phyloP scores from a whole-genome alignment of 164 flowering plant genomes.

The Macadamia tetraphylla region DNA sequence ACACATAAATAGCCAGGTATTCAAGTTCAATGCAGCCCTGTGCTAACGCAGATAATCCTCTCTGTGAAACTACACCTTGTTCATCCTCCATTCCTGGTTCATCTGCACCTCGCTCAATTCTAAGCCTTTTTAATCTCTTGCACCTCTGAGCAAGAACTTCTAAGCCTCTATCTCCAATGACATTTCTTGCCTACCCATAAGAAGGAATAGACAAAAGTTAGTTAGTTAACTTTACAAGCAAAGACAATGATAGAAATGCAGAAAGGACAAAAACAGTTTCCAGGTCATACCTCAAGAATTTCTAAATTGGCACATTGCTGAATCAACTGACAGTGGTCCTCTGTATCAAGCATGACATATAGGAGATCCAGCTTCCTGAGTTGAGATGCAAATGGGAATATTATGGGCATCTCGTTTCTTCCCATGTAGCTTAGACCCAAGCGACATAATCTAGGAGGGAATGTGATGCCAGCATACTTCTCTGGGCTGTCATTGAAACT shows the following conservation, averaged over 20 bases:
- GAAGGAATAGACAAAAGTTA: neutral
- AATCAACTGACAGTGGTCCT: conserved; percentile 69
- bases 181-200: conserved; percentile 48
- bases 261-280: neutral
- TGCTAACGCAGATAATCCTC: conserved; percentile 60
- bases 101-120: conserved; percentile 69
- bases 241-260: neutral
- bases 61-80: conserved; percentile 65
- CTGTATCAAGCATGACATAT: conserved; percentile 73
- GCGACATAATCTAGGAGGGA: conserved; percentile 55
- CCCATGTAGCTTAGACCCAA: conserved; percentile 70
- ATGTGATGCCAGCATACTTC: conserved; percentile 31
- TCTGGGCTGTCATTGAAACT: conserved; percentile 48
- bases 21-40: conserved; percentile 60
- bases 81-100: conserved; percentile 66
- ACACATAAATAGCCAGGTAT: conserved; percentile 65
- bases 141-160: conserved; percentile 44
- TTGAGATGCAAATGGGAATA: conserved; percentile 54
- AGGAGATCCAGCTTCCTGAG: conserved; percentile 84
- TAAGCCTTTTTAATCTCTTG: conserved; percentile 47
- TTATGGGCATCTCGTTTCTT: conserved; percentile 54
- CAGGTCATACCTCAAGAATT: conserved; percentile 77
- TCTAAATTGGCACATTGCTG: conserved; percentile 87
- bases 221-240: neutral
- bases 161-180: conserved; percentile 59